Base-by-base conservation (phyloP, 768 basidiomycete genomes). In the Lyophyllum atratum region DNA sequence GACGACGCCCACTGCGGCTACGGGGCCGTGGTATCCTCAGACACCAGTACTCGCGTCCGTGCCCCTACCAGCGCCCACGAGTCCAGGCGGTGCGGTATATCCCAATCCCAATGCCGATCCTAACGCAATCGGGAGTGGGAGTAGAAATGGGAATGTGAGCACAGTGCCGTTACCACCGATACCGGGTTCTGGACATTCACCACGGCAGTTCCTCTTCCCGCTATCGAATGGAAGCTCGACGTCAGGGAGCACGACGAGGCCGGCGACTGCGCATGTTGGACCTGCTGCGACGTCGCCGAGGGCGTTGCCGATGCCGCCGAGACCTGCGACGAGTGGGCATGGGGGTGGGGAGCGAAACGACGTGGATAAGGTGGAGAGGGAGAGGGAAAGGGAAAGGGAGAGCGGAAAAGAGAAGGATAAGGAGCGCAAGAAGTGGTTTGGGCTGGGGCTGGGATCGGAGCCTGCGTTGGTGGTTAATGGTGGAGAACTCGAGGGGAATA, bases 251-350 rank as follows among this genome's bases (percentile, higher is more conserved):
- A 15, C 21, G 17, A 8, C 39, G 19, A 39, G 56, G 25, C 60
- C 60, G 17, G 46, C 40, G 26, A 58, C 60, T 6, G 45, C 52
- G 12, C 40, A 47, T 47, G 43, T 33, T n/a, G n/a, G n/a, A 10
- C 52, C 37, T 19, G 17, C 26, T 25, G 17, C 46, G 37, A 39
- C 17, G 12, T 57, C 54, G 26, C 17, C 54, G 21, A 44, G 48
- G 3, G 24, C 34, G 6, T 12, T 53, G 47, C 60, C 44, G 19
- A 26, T 59, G 0, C 54, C 50, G 26, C 45, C 43, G 34, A 54
- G 57, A 45, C 58, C 55, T 54, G 29, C 22, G 29, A 63, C 61
- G 9, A 61, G 56, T n/a, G 56, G 56, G 43, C 29, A 54, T 34
- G 14, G 25, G 34, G 55, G 26, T 24, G 21, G 40, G 31, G 55